Evolutionary conservation across 371 early-diverging fungal species (phyloP).

Genomic region (Circinella minor): DNA sequence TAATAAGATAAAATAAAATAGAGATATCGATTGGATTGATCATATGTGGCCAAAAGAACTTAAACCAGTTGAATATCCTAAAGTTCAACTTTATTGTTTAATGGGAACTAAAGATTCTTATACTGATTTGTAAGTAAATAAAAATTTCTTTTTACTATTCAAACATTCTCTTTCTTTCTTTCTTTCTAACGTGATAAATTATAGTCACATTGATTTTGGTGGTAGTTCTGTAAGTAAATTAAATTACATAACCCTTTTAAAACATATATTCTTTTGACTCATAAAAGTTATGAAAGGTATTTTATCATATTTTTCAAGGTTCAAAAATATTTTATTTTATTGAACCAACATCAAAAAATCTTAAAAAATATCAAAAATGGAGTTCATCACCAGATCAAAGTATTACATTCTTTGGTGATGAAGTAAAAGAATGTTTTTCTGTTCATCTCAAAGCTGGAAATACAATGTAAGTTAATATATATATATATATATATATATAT

Average conservation of each 20-base stretch:
- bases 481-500: no score
- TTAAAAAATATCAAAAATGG: constrained; percentile 89
- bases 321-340: constrained; percentile 89
- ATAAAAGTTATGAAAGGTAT: constrained; percentile 44
- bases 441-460: constrained; percentile 76
- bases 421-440: constrained; percentile 70
- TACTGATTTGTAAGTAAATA: constrained; percentile 79
- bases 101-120: constrained; percentile 90
- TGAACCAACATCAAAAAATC: constrained; percentile 79
- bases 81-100: constrained; percentile 87
- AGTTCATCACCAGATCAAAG: constrained; percentile 83
- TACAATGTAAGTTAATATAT: constrained; percentile 63
- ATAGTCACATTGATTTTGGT: constrained; percentile 89
- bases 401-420: constrained; percentile 79
- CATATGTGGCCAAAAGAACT: constrained; percentile 78
- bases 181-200: neutral
- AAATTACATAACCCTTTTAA: no score
- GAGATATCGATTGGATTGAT: constrained; percentile 88
- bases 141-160: neutral
- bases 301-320: constrained; percentile 86
- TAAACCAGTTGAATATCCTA: constrained; percentile 71
- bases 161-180: no score
- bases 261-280: no score
- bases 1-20: constrained; percentile 15
- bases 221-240: constrained; percentile 76